Base-by-base conservation (phyloP, 2,329 filamentous ascomycete genomes). In the Domatiomyces globalis region DNA sequence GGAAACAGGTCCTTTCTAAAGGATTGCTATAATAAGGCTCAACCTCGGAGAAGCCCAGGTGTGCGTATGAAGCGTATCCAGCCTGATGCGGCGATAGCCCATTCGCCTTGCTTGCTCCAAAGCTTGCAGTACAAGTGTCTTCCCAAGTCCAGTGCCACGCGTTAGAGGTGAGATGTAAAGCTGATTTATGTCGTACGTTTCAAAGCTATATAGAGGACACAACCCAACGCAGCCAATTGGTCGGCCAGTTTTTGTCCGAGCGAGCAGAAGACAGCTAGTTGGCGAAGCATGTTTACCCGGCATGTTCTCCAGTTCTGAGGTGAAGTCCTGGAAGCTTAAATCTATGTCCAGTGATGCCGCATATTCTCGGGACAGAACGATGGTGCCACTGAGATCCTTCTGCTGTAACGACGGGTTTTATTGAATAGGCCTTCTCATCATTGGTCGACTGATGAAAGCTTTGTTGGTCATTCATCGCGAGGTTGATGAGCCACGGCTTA, bases 251-350 rank as follows among this genome's bases (percentile, higher is more conserved):
- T 15, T 45, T 18, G 54, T 43, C 20, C 61, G 60, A 22, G 75
- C 75, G 2, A 80, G 67, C 18, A 78, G 67, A 0, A 80, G 61
- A 19, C 69, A 67, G 1, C 76, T 78, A 3, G 65, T 65, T 2
- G 67, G 65, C 3, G 65, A 61, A 0, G 68, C 62, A 60, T 81
- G 81, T 60, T 73, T 73, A 1, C 77, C 77, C 0, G 78, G 78
- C 15, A 81, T 63, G 7, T 62, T 66, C 5, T 68, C 64, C 18
- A 81, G 66, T 61, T 81, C 78, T 8, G 66, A 60, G 8, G 68
- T 60, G 63, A 79, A 81, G 53, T 70, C 67, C 62, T 81, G 78
- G 59, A 77, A 81, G 9, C 69, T 67, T 36, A 81, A 73, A 56
- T 78, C 76, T 49, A 81, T 68, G 18, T 67, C 67, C 1, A 81